Base-by-base conservation (phyloP, 352 stramenopile species). In the Albugo laibachii region DNA sequence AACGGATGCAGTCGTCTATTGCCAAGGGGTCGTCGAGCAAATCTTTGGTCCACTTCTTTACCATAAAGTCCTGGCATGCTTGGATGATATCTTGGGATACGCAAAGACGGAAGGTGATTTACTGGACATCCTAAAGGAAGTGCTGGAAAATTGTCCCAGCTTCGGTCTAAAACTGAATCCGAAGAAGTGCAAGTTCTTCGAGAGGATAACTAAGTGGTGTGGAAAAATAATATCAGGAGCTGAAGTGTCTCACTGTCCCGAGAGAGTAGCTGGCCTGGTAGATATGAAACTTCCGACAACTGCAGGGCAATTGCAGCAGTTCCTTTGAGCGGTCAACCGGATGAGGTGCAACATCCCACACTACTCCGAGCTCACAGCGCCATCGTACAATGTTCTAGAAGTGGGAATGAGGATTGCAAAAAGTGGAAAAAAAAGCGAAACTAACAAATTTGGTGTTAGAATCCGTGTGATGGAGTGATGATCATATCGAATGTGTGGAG, bases 291-390 rank as follows among this genome's bases (percentile, higher is more conserved):
- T 40, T 19, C 49, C 49, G 5, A n/a, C 13, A 20, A 53, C 37
- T 24, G 5, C 5, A 14, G 62, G 39, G 0, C 57, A 67, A 0
- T 36, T 68, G 2, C 57, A 61, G n/a, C 53, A 64, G 39, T 65
- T 59, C 11, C 13, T 69, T 1, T 65, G 57, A 40, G 57, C 57
- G 0, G 34, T 42, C 0, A 65, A 65, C n/a, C 63, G 56, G 62
- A 65, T 67, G 59, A 54, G 54, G 2, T 18, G 36, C 15, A 65
- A 46, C 13, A 65, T 71, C 15, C 48, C 62, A 0, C 34, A 59
- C 1, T 67, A 55, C 41, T 45, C 41, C 0, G 18, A 35, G 6
- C 39, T 65, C 5, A 52, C 47, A 8, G 50, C 36, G 13, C 47
- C 38, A 3, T 50, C 65, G 8, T 44, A 51, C 13, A 19, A 34